These are phyloP conservation scores for Limtongia smithiae DNA, from an alignment of 805 yeast genomes.

Conservation along the genomic window DNA sequence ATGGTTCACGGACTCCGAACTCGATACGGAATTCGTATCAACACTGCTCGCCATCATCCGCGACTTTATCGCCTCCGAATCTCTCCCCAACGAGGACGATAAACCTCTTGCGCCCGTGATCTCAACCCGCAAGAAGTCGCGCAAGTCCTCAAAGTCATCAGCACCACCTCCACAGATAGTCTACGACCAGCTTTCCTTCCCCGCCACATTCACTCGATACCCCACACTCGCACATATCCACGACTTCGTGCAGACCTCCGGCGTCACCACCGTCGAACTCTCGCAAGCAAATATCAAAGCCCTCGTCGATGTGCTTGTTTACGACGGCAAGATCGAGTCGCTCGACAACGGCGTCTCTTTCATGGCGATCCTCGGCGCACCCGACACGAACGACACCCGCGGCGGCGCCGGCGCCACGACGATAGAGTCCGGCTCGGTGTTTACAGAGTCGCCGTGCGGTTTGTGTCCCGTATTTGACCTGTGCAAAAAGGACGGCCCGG, in stretches of 20 bases:
- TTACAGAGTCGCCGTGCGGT: constrained; percentile 38
- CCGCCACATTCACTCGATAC: constrained; percentile 57
- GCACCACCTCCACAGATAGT: constrained; percentile 33
- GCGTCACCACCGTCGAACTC: constrained; percentile 79
- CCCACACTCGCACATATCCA: constrained; percentile 72
- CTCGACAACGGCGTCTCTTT: constrained; percentile 58
- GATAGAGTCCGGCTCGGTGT: constrained; percentile 21
- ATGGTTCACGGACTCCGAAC: constrained; percentile 95
- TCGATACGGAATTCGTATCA: constrained; percentile 90
- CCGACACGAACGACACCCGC: constrained; percentile 28
- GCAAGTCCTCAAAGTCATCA: neutral
- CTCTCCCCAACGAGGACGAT: constrained; percentile 53
- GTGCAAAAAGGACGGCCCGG: constrained; percentile 35
- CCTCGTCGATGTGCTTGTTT: constrained; percentile 80
- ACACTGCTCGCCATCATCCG: constrained; percentile 78
- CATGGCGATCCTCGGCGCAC: constrained; percentile 63
- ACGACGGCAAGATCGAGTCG: constrained; percentile 76
- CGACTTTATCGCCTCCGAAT: constrained; percentile 73
- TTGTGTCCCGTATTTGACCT: constrained; percentile 34
- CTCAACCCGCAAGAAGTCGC: neutral
- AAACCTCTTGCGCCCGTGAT: neutral
- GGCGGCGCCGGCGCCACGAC: constrained; percentile 5
- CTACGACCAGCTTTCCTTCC: constrained; percentile 48
- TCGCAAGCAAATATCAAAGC: constrained; percentile 69
- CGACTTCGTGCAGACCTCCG: constrained; percentile 65